Evolutionary conservation across 257 asterid species (phyloP).

Genomic region (Nemophila menziesii): DNA sequence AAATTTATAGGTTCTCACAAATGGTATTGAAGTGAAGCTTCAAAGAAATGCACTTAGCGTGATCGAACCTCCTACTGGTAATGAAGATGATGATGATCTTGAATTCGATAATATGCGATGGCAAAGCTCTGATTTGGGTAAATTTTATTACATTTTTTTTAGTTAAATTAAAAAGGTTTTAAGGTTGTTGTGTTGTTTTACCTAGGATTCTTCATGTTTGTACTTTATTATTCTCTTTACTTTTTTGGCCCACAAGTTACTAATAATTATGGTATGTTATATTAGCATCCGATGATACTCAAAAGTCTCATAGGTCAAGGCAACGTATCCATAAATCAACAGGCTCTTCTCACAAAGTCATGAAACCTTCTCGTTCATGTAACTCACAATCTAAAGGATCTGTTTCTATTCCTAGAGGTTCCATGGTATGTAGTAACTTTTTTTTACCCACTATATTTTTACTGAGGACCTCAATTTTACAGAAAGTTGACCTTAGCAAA

Average conservation of each 20-base stretch:
- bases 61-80: conserved; percentile 81
- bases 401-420: conserved; percentile 30
- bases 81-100: conserved; percentile 70
- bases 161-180: conserved; percentile 6
- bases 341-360: conserved; percentile 39
- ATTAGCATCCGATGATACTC: conserved; percentile 67
- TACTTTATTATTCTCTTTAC: conserved; percentile 22
- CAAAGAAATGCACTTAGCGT: conserved; percentile 91
- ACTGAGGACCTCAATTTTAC: neutral
- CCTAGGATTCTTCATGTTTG: conserved; percentile 49
- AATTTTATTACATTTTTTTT: conserved; percentile 5
- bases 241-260: conserved; percentile 37
- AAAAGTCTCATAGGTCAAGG: conserved; percentile 66
- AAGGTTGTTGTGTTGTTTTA: conserved; percentile 24
- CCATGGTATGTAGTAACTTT: conserved; percentile 37
- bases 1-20: conserved; percentile 54
- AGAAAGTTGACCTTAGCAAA: conserved; percentile 83
- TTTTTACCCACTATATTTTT: neutral
- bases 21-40: conserved; percentile 89
- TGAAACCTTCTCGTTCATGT: conserved; percentile 50
- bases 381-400: conserved; percentile 68
- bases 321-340: conserved; percentile 46
- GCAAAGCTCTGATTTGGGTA: conserved; percentile 53
- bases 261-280: conserved; percentile 18
- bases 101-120: conserved; percentile 64